These are phyloP conservation scores for Glycine soja DNA, from an alignment of 306 rosid species.

Conservation along the genomic window DNA sequence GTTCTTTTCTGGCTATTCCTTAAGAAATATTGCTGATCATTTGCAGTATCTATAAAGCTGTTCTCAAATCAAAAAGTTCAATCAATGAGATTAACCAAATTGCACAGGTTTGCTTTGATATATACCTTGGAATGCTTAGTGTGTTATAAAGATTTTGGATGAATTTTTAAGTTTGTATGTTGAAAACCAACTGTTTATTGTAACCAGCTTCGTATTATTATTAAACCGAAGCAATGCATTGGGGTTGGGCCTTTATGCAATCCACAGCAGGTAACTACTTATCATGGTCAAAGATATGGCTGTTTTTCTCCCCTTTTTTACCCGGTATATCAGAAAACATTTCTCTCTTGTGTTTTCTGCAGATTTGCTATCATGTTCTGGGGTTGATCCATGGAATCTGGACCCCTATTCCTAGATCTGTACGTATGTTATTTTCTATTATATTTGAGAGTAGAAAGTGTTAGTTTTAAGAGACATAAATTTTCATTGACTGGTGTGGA, in stretches of 20 bases:
- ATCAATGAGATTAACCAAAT: constrained; percentile 91
- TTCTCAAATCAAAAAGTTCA: constrained; percentile 78
- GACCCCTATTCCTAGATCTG: constrained; percentile 99
- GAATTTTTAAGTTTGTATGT: constrained; percentile 50
- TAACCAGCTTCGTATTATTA: constrained; percentile 85
- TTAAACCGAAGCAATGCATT: constrained; percentile 80
- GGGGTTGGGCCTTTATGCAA: constrained; percentile 92
- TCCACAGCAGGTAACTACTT: constrained; percentile 77
- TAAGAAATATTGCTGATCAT: constrained; percentile 43
- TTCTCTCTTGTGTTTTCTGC: constrained; percentile 51
- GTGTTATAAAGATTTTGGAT: constrained; percentile 39
- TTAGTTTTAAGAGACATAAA: constrained; percentile 13
- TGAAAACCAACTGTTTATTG: constrained; percentile 48
- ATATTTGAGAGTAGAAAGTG: constrained; percentile 40
- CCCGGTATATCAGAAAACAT: constrained; percentile 22
- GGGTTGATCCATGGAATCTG: constrained; percentile 95
- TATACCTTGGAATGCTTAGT: constrained; percentile 40
- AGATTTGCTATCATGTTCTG: constrained; percentile 97
- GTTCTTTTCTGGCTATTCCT: constrained; percentile 32
- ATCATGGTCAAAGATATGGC: constrained; percentile 25
- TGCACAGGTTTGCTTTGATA: constrained; percentile 79
- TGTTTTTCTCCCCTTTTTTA: constrained; percentile 39
- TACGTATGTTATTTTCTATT: constrained; percentile 61
- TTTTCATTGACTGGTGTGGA: constrained; percentile 38
- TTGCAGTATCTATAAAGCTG: constrained; percentile 84